These are phyloP conservation scores for Balakata baccata DNA, from an alignment of 345 rosid species.

Conservation along the genomic window DNA sequence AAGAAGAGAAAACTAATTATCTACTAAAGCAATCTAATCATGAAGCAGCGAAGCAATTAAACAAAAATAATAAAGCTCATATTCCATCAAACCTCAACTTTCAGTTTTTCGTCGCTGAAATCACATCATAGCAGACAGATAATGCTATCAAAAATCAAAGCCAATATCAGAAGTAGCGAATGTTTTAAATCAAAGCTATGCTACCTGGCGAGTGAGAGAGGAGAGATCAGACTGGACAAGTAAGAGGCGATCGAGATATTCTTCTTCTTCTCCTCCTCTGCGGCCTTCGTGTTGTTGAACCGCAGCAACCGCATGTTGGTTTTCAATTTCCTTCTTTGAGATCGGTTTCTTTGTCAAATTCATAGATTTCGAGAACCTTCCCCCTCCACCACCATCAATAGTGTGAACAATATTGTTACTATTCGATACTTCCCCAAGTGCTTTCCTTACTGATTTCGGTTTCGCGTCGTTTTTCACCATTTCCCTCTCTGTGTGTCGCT, in stretches of 20 bases:
- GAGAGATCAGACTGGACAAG: constrained; percentile 69
- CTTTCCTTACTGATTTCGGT: constrained; percentile 34
- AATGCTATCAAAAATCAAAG: too few relatives aligned
- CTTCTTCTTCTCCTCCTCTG: constrained; percentile 21
- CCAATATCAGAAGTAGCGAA: neutral
- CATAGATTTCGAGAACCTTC: constrained; percentile 27
- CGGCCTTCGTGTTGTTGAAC: constrained; percentile 7
- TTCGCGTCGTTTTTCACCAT: constrained; percentile 40
- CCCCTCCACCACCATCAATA: constrained; percentile 3
- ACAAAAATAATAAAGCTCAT: neutral
- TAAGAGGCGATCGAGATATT: constrained; percentile 51
- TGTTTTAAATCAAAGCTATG: neutral
- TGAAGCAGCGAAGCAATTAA: neutral
- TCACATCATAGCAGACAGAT: too few relatives aligned
- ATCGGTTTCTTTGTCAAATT: constrained; percentile 22
- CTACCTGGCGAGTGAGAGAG: constrained; percentile 56
- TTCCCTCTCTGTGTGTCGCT: neutral
- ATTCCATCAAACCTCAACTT: neutral
- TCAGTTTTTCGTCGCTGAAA: neutral
- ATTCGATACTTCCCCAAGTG: constrained; percentile 38
- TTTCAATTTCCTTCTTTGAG: constrained; percentile 11
- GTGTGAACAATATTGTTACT: neutral
- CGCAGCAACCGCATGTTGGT: neutral
- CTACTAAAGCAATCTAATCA: neutral
- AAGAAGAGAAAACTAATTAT: neutral